Conservation (phyloP, 1,284 basidiomycete species). For the Fomitopsis pinicola region DNA sequence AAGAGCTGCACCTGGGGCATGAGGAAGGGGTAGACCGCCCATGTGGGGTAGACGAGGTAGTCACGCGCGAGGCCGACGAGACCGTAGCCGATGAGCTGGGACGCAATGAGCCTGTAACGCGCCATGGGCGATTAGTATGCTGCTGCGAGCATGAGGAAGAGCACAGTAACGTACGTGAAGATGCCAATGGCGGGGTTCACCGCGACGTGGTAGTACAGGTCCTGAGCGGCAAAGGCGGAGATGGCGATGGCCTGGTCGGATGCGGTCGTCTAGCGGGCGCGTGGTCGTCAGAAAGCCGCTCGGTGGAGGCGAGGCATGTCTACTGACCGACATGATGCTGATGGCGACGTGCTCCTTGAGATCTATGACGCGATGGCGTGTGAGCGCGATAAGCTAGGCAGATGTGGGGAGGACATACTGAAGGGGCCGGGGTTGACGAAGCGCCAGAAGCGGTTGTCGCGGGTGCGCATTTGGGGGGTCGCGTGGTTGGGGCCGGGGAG, state of each 20-base stretch:
- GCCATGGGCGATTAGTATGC: slow-evolving; percentile 19
- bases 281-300: not conserved
- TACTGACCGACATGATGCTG: slow-evolving; percentile 40
- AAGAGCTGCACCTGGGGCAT: slow-evolving; percentile 48
- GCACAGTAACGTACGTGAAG: not conserved
- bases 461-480: not conserved
- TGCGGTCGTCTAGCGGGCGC: not conserved
- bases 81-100: slow-evolving; percentile 29
- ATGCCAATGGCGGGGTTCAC: slow-evolving; percentile 16
- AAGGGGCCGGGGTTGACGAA: slow-evolving; percentile 52
- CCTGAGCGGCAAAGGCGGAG: too few relatives aligned
- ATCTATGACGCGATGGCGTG: slow-evolving; percentile 27
- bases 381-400: not conserved
- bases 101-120: slow-evolving; percentile 26
- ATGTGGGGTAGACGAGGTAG: slow-evolving; percentile 32
- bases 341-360: slow-evolving; percentile 60
- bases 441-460: slow-evolving; percentile 43
- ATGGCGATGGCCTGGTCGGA: not conserved
- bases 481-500: slow-evolving; percentile 44
- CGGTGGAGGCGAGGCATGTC: not conserved
- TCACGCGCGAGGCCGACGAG: slow-evolving; percentile 11
- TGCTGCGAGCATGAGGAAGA: not conserved
- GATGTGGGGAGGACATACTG: slow-evolving; percentile 30
- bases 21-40: slow-evolving; percentile 18
- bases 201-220: slow-evolving; percentile 11